Evolutionary conservation across 805 yeast species (phyloP), one percentile per base, ranked within the genome.

Genomic region (Dipodascopsis tothii): DNA sequence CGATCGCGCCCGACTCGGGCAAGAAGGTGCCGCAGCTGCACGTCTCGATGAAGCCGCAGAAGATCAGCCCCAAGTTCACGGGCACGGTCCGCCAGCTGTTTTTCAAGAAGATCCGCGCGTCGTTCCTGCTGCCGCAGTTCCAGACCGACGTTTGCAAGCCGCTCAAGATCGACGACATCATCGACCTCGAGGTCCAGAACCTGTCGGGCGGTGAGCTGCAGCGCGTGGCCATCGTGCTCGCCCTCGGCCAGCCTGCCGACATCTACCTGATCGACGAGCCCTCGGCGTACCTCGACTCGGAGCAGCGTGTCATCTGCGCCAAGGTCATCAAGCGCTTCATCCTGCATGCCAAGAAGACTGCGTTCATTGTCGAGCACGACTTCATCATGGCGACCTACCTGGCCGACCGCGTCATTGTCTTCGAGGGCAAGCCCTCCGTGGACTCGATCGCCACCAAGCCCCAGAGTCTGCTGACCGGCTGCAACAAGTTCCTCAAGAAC

Each of bases 291-390:
- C 77, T 92, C 66, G 99, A 92, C 71, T 90, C 97, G 48, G 99
- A 92, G 70, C 99, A 92, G 71, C 96, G 99, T 85, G 87, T 92
- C 62, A 84, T 92, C 56, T 92, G 98, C 75, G 84, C 98, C 41
- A 92, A 92, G 74, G 98, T 92, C 57, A 92, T 92, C 60, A 84
- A 96, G 77, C 82, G 96, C 69, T 92, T 87, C 63, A 84, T 92
- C 61, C 72, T 92, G 65, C 98, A 92, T 65, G 78, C 96, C 57
- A 88, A 90, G 74, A 92, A 90, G 76, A 90, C 97, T 37, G 98
- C 99, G n/a, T 92, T 92, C 66, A 74, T 92, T 59, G 99, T 92
- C 47, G 99, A 92, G 81, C 99, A 92, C 80, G 99, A 92, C 77
- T 92, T 92, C 77, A 92, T 92, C 73, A 92, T 92, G 99, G 97